phyloP scores from a whole-genome alignment of 2,329 filamentous ascomycete genomes.

The Phoma sp. region DNA sequence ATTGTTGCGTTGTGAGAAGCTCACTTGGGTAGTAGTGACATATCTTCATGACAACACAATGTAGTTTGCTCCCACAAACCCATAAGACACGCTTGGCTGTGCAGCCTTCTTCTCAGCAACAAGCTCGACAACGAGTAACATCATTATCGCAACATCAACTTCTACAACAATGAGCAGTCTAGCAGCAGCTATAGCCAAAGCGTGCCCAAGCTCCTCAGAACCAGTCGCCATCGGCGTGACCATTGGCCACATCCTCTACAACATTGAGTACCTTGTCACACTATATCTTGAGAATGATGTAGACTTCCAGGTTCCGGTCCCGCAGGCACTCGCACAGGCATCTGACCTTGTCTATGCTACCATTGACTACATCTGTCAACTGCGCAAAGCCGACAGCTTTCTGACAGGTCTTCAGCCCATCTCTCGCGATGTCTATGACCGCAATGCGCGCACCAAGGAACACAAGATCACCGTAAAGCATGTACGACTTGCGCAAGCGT shows the following conservation, averaged over 20 bases:
- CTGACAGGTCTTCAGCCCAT: not conserved
- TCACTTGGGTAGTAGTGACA: no score
- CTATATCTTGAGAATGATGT: not conserved
- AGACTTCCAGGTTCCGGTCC: not conserved
- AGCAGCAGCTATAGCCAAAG: not conserved
- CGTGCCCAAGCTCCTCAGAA: not conserved
- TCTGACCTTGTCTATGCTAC: not conserved
- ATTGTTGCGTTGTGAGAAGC: no score
- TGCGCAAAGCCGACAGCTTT: not conserved
- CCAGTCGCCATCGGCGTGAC: not conserved
- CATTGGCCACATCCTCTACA: not conserved
- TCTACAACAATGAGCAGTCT: not conserved
- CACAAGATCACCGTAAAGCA: not conserved
- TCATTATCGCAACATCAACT: no score
- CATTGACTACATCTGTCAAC: not conserved
- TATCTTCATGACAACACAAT: no score
- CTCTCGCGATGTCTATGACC: not conserved
- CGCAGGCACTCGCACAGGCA: not conserved
- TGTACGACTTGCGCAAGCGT: not conserved
- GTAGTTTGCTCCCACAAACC: no score
- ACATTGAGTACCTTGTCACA: not conserved
- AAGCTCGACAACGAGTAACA: not conserved
- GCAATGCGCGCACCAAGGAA: not conserved
- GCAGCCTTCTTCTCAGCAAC: no score
- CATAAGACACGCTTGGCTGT: no score